phyloP scores from a whole-genome alignment of 257 asterid genomes.

The Nicotiana tabacum region DNA sequence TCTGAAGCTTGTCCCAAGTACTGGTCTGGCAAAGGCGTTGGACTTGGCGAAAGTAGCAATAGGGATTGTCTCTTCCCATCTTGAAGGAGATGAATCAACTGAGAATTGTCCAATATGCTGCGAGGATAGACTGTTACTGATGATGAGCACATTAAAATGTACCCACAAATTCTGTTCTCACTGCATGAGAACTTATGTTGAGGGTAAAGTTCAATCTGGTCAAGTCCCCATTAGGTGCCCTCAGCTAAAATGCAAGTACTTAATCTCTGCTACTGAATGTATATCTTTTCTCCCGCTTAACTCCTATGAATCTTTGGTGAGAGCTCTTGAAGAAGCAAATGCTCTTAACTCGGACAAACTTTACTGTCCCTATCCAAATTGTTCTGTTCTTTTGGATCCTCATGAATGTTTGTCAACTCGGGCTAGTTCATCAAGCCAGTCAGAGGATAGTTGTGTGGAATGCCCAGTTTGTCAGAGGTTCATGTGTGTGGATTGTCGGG shows the following conservation, averaged over 20 bases:
- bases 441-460: slow-evolving; percentile 55
- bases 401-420: slow-evolving; percentile 47
- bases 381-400: slow-evolving; percentile 70
- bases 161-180: slow-evolving; percentile 86
- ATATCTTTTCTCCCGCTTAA: slow-evolving; percentile 62
- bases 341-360: slow-evolving; percentile 35
- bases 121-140: slow-evolving; percentile 63
- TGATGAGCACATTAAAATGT: slow-evolving; percentile 70
- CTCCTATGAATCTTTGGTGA: slow-evolving; percentile 61
- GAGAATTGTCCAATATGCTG: slow-evolving; percentile 80
- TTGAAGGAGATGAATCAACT: slow-evolving; percentile 29
- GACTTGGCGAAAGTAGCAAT: slow-evolving; percentile 78
- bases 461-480: slow-evolving; percentile 73
- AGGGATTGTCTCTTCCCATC: slow-evolving; percentile 59
- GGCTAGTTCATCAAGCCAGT: slow-evolving; percentile 51
- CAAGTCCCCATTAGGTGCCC: slow-evolving; percentile 82
- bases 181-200: slow-evolving; percentile 81
- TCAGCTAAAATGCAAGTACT: slow-evolving; percentile 62
- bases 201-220: slow-evolving; percentile 51
- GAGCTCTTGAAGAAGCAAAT: slow-evolving; percentile 48
- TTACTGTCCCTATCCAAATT: slow-evolving; percentile 65
- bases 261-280: slow-evolving; percentile 57
- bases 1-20: slow-evolving; percentile 41
- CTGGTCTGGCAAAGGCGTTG: slow-evolving; percentile 39
- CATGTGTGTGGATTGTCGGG: slow-evolving; percentile 71